Evolutionary conservation across 176 grass and related monocot species (phyloP).

Genomic region (Paspalum notatum): DNA sequence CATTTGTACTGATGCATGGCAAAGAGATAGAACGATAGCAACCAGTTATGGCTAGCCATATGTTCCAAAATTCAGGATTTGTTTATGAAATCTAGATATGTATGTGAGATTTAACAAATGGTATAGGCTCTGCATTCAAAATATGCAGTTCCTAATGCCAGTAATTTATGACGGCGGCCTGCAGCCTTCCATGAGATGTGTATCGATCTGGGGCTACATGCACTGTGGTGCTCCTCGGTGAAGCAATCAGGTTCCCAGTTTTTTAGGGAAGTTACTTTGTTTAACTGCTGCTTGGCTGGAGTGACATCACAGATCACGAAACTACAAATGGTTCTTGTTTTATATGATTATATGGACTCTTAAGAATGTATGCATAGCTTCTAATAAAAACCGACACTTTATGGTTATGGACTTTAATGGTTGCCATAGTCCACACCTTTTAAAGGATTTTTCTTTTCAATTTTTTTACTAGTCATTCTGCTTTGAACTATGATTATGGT

Average conservation of each 20-base stretch:
- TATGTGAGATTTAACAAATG: constrained; percentile 46
- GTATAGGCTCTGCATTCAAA: constrained; percentile 31
- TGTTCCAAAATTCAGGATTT: constrained; percentile 38
- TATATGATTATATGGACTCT: constrained; percentile 1
- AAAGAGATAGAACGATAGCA: background rate
- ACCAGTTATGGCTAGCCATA: constrained; percentile 22
- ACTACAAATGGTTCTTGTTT: constrained; percentile 11
- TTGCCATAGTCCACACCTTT: background rate
- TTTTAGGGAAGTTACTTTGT: constrained; percentile 26
- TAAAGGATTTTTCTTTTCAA: background rate
- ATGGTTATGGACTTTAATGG: background rate
- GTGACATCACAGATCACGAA: constrained; percentile 28
- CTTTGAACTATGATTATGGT: background rate
- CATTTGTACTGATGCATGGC: constrained; percentile 8
- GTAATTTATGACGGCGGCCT: constrained; percentile 42
- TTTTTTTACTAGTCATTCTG: background rate
- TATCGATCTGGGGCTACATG: constrained; percentile 15
- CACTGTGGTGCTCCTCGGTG: background rate
- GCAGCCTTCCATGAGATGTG: constrained; percentile 26
- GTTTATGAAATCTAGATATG: constrained; percentile 46
- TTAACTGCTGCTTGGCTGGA: constrained; percentile 13
- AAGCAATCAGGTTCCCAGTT: constrained; percentile 1
- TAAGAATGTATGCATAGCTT: background rate
- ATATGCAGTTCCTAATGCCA: constrained; percentile 43
- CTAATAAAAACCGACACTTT: background rate